These are phyloP conservation scores for Tricholomella constricta DNA, from an alignment of 768 basidiomycete genomes.

Conservation along the genomic window DNA sequence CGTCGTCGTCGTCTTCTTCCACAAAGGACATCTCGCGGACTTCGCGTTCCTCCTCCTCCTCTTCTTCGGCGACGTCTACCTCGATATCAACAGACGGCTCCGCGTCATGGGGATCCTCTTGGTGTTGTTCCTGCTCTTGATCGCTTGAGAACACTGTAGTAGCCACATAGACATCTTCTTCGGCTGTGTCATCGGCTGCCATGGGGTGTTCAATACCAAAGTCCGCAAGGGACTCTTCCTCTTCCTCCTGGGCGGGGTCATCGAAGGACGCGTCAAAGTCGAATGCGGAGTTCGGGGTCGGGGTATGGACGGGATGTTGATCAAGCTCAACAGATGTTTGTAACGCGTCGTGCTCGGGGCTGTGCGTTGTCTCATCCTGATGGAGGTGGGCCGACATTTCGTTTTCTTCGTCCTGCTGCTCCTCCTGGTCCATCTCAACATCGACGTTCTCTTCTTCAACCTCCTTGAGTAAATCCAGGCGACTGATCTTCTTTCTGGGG, in stretches of 20 bases:
- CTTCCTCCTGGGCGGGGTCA: not conserved
- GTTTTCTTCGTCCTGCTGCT: slow-evolving; percentile 24
- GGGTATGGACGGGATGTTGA: not conserved
- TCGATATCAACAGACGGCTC: not conserved
- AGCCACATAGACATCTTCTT: no score
- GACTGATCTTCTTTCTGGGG: slow-evolving; percentile 36
- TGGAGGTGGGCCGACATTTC: not conserved
- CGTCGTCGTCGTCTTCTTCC: slow-evolving; percentile 10
- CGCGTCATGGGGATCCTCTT: not conserved
- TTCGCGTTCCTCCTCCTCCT: slow-evolving; percentile 13
- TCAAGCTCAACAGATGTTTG: slow-evolving; percentile 16
- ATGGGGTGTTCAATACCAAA: no score
- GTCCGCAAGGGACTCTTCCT: not conserved
- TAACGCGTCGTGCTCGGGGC: no score
- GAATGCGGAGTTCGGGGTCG: slow-evolving; percentile 4
- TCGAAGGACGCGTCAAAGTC: slow-evolving; percentile 17
- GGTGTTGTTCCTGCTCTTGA: no score
- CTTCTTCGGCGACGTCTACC: not conserved
- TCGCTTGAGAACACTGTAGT: no score
- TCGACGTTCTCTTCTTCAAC: slow-evolving; percentile 18
- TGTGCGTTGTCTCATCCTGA: no score
- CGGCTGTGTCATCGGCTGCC: no score
- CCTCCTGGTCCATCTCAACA: slow-evolving; percentile 25
- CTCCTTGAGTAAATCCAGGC: slow-evolving; percentile 22
- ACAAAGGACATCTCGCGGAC: slow-evolving; percentile 17